A percentile compares a stretch with the other conserved stretches of the same genome.
Evolutionary conservation across 805 yeast genomes (phyloP).

Genomic region (Lachancea nothofagi): DNA sequence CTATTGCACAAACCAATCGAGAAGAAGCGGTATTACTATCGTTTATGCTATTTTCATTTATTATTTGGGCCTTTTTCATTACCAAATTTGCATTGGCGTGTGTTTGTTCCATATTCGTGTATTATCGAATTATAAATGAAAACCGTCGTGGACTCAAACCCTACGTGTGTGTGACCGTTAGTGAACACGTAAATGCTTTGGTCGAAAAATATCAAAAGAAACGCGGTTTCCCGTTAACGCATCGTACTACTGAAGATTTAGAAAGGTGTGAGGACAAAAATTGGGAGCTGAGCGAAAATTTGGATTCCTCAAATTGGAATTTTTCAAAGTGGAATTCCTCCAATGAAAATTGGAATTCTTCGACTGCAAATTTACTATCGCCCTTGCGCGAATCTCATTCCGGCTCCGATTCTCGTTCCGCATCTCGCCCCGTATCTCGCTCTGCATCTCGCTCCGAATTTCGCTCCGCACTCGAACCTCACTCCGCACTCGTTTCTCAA

Average conservation of each 20-base stretch:
- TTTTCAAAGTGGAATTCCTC: too few relatives aligned
- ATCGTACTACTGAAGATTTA: too few relatives aligned
- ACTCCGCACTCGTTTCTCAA: too few relatives aligned
- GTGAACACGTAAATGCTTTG: slow-evolving; percentile 48
- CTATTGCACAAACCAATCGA: slow-evolving; percentile 55
- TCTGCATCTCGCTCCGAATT: too few relatives aligned
- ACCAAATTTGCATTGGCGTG: slow-evolving; percentile 51
- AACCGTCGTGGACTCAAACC: slow-evolving; percentile 44
- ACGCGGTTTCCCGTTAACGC: neutral
- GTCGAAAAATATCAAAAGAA: slow-evolving; percentile 20
- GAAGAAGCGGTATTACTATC: slow-evolving; percentile 67
- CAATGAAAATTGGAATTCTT: too few relatives aligned
- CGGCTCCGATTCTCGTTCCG: too few relatives aligned
- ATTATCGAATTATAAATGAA: slow-evolving; percentile 38
- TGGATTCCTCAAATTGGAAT: too few relatives aligned
- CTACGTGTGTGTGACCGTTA: slow-evolving; percentile 56
- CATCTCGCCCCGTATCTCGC: neutral
- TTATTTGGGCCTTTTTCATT: slow-evolving; percentile 68
- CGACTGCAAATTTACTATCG: slow-evolving; percentile 2
- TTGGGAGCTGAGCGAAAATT: slow-evolving; percentile 1
- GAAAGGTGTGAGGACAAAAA: too few relatives aligned
- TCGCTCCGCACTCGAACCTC: too few relatives aligned
- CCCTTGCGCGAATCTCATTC: neutral
- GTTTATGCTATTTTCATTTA: slow-evolving; percentile 68
- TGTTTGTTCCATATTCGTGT: slow-evolving; percentile 46